phyloP scores from a whole-genome alignment of 2,329 filamentous ascomycete genomes.

The Calonectria hawksworthii region DNA sequence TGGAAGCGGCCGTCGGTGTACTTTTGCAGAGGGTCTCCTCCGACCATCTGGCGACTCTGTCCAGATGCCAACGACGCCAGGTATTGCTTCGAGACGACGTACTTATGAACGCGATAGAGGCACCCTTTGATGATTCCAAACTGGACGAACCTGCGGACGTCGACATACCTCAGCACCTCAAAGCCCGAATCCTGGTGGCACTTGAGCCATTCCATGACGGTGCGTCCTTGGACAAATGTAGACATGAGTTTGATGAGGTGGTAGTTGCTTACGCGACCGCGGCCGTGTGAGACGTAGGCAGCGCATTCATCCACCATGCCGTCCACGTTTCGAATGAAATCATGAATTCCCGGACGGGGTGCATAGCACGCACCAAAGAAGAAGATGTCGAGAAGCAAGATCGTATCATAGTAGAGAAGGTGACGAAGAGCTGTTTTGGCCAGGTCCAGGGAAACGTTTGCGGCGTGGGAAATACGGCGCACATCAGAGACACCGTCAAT shows the following conservation, averaged over 20 bases:
- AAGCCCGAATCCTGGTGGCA: constrained; percentile 77
- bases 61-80: constrained; percentile 69
- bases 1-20: constrained; percentile 83
- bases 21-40: constrained; percentile 69
- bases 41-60: constrained; percentile 57
- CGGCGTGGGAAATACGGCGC: constrained; percentile 85
- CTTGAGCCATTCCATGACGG: constrained; percentile 89
- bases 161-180: constrained; percentile 80
- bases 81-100: constrained; percentile 79
- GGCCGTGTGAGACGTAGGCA: constrained; percentile 77
- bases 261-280: constrained; percentile 66
- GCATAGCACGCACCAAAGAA: constrained; percentile 95
- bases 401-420: constrained; percentile 91
- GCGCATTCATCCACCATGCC: constrained; percentile 89
- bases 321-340: constrained; percentile 82
- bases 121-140: constrained; percentile 97
- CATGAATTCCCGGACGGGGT: constrained; percentile 80
- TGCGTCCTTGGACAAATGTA: constrained; percentile 84
- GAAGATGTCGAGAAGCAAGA: constrained; percentile 93
- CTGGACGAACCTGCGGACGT: constrained; percentile 91
- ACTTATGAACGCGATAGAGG: constrained; percentile 93
- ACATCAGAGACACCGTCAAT: constrained; percentile 95
- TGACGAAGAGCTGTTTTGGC: constrained; percentile 90
- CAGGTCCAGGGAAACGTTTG: constrained; percentile 88
- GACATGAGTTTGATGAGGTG: constrained; percentile 87